Base-by-base conservation (phyloP, 129 eudicot species). In the Scalesia atractyloides region DNA sequence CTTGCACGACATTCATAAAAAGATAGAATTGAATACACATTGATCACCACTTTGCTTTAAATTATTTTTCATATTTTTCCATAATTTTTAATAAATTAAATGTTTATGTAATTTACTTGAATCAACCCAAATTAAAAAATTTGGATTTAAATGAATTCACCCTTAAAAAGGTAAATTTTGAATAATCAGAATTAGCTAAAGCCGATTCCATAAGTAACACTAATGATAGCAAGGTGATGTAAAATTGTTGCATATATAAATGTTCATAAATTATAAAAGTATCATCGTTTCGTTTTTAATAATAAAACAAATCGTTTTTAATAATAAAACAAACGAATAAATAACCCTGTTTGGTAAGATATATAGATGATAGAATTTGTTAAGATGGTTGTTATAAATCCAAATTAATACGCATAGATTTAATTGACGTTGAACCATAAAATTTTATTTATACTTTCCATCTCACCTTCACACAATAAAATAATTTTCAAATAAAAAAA, bases 381-480 rank as follows among this genome's bases (percentile, higher is more conserved):
- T 73, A 73, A 47, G 20, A 56, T 15, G 60, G 69, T 73, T 16
- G 77, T 60, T 73, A 36, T 46, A 73, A 61, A 73, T 5, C 78
- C 70, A 70, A 44, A 73, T 33, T 30, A 73, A 73, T 17, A 62
- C 68, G 70, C 61, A 67, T 57, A 13, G 48, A 26, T 67, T 46
- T 44, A 37, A 64, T 54, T 68, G 74, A 76, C 22, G 36, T 74
- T 52, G 56, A 74, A 76, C 80, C 80, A 30, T 46, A 68, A 30
- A 0, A 16, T 30, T 67, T 43, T 67, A 8, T 67, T 14, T 54
- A 53, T 20, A 18, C 8, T 53, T 51, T 49, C 7, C 39, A 14
- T 50, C 26, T 7, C 48, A 50, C 59, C 64, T 36, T 58, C 19
- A 61, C 68, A 30, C 1, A 30, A 30, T 63, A n/a, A 34, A n/a